phyloP scores from a whole-genome alignment of 345 rosid genomes.

The Citrus maxima region DNA sequence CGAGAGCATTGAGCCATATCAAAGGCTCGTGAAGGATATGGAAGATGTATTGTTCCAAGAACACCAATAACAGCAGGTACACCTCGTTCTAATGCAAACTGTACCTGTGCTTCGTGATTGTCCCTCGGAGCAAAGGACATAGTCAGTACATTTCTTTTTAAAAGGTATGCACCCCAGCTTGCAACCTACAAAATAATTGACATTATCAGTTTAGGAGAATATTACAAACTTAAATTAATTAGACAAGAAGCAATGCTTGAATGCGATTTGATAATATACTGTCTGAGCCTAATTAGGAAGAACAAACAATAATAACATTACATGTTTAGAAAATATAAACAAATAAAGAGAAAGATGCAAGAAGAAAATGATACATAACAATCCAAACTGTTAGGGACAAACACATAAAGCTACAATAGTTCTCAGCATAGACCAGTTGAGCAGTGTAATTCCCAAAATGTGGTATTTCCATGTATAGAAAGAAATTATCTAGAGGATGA shows the following conservation, averaged over 20 bases:
- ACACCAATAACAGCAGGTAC: constrained; percentile 91
- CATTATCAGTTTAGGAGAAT: constrained; percentile 12
- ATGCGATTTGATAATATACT: not conserved
- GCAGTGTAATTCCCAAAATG: not conserved
- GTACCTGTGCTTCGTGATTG: constrained; percentile 98
- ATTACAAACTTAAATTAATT: not conserved
- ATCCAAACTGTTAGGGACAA: not conserved
- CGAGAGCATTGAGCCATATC: constrained; percentile 99
- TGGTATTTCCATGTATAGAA: not conserved
- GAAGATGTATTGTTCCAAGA: constrained; percentile 83
- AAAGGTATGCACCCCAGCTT: constrained; percentile 96
- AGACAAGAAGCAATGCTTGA: not conserved
- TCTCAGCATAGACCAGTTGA: not conserved
- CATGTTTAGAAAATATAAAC: not conserved
- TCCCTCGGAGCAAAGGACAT: constrained; percentile 98
- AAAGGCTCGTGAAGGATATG: constrained; percentile 90
- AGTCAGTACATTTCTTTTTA: constrained; percentile 79
- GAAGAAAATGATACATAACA: not conserved
- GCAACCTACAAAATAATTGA: constrained; percentile 57
- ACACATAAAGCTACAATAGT: not conserved
- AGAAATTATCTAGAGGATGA: not conserved
- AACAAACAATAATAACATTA: not conserved
- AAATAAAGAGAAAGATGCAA: not conserved
- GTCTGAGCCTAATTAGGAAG: not conserved
- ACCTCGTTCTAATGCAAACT: constrained; percentile 97